phyloP scores from a whole-genome alignment of 2,329 filamentous ascomycete species.

The Thyridium curvatum region DNA sequence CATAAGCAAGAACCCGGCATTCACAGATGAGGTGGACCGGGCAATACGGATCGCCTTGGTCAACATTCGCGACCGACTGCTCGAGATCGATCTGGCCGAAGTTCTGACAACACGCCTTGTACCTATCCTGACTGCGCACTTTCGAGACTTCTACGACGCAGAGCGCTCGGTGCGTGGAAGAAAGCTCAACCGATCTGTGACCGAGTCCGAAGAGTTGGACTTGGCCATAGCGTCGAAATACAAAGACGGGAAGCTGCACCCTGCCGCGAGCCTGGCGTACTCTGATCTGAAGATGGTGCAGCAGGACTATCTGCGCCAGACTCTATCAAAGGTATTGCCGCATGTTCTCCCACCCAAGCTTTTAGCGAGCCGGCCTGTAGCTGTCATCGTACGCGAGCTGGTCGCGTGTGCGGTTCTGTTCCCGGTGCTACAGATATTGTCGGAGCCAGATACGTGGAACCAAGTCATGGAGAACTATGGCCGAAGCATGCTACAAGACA shows the following conservation, averaged over 20 bases:
- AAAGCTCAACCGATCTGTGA: conserved; percentile 82
- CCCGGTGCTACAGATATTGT: conserved; percentile 71
- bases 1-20: conserved; percentile 75
- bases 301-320: conserved; percentile 78
- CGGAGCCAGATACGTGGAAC: conserved; percentile 96
- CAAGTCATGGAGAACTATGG: conserved; percentile 89
- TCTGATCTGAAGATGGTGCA: conserved; percentile 79
- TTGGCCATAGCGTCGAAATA: conserved; percentile 94
- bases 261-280: conserved; percentile 75
- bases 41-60: conserved; percentile 67
- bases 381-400: conserved; percentile 78
- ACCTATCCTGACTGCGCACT: conserved; percentile 80
- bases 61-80: conserved; percentile 64
- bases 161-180: conserved; percentile 81
- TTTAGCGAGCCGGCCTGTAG: conserved; percentile 73
- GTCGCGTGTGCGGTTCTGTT: conserved; percentile 87
- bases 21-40: conserved; percentile 81
- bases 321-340: conserved; percentile 68
- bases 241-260: conserved; percentile 78
- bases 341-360: conserved; percentile 67
- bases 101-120: conserved; percentile 75
- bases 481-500: conserved; percentile 82
- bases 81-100: conserved; percentile 76
- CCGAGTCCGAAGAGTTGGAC: conserved; percentile 93
- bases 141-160: conserved; percentile 86